Evolutionary conservation across 768 basidiomycete species (phyloP).

Genomic region (Lactarius tabidus): DNA sequence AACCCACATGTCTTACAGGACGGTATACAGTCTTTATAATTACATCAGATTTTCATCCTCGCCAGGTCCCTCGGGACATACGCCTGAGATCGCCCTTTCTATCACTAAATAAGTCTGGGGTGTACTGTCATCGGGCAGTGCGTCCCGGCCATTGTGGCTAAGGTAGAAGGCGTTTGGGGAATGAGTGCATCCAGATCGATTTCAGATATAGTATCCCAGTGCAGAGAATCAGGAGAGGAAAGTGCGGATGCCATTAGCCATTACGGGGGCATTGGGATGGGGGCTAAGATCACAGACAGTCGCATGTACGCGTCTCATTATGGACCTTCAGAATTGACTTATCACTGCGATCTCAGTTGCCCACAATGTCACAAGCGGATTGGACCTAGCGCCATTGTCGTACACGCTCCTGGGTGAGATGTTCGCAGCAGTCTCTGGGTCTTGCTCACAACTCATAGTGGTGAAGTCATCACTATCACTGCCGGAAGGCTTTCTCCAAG

Average conservation of each 20-base stretch:
- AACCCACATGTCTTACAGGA: background rate
- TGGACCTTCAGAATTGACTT: background rate
- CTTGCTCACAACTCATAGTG: slow-evolving; percentile 42
- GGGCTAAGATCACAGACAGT: slow-evolving; percentile 84
- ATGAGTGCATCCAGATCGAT: slow-evolving; percentile 8
- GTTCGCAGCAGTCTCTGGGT: background rate
- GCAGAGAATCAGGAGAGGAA: background rate
- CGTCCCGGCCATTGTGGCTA: background rate
- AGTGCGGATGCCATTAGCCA: background rate
- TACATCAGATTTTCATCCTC: slow-evolving; percentile 5
- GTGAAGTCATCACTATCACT: slow-evolving; percentile 98
- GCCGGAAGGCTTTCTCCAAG: slow-evolving; percentile 76
- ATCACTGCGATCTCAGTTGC: slow-evolving; percentile 16
- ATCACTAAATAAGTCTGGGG: slow-evolving; percentile 12
- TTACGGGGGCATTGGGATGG: background rate
- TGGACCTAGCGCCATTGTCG: slow-evolving; percentile 26
- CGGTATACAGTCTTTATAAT: slow-evolving; percentile 3
- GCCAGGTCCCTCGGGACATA: background rate
- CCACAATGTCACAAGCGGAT: slow-evolving; percentile 28
- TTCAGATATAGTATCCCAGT: background rate
- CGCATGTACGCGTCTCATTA: slow-evolving; percentile 65
- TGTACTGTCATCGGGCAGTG: slow-evolving; percentile 1
- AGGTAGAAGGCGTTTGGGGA: background rate
- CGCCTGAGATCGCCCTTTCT: background rate
- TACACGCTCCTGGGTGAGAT: slow-evolving; percentile 25